Base-by-base conservation (phyloP, 2,329 filamentous ascomycete species). In the Fusarium setosum region DNA sequence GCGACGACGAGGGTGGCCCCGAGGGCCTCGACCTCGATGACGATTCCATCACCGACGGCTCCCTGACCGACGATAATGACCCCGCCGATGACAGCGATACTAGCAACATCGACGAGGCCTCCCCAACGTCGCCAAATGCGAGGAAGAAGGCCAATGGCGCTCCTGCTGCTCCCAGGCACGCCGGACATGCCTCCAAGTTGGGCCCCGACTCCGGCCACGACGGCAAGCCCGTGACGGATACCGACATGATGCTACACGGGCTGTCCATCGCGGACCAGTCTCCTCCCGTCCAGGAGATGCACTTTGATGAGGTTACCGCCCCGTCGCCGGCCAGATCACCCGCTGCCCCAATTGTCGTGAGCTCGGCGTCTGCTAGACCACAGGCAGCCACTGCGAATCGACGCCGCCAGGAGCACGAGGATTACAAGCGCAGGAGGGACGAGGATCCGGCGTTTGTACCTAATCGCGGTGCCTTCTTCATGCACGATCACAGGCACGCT, bases 391-490 rank as follows among this genome's bases (percentile, higher is more conserved):
- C 87, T 59, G 86, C 86, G 52, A 92, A 96, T 65, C 86, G 88
- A 67, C 90, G 92, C 77, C 89, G 92, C 67, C 89, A 92, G 69
- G 94, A 97, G 74, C 93, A 97, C 73, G 94, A 97, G 67, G 93
- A 97, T 74, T 96, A 97, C 81, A 90, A 91, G 80, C 93, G 91
- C 80, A 92, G 92, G 77, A 88, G 93, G 70, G 93, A 97, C 75
- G 90, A 93, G 71, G 93, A 97, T 76, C 95, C 95, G 32, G 90
- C 94, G 11, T 97, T 97, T 79, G 95, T 97, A 55, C 95, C 96
- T 53, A 97, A 96, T 74, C 86, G 95, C 68, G 96, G 96, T 59
- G 91, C 92, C 63, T 98, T 98, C 83, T 98, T 97, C 82, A 94
- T 98, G 88, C 95, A 98, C 78, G 96, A 98, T 76, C 93, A 96